Percentiles rank a stretch among this genome's conserved stretches.
phyloP scores from a whole-genome alignment of 192 early-diverging fungal genomes.

The Paraglomus occultum region DNA sequence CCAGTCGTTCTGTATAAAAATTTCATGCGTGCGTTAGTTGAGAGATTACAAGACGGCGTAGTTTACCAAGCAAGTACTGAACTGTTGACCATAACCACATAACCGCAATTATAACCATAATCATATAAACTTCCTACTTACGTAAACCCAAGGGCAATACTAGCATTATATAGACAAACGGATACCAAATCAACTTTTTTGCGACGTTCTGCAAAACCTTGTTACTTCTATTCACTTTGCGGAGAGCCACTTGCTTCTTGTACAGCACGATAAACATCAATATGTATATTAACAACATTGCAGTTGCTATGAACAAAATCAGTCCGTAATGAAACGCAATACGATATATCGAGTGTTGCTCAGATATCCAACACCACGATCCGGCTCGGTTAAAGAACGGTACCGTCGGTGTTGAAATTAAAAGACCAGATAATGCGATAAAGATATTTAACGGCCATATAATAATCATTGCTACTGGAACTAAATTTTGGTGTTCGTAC shows the following conservation, averaged over 20 bases:
- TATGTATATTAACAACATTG: not conserved
- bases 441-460: constrained; percentile 13
- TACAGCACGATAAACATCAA: not conserved
- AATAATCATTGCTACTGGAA: not conserved
- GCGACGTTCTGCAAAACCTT: not conserved
- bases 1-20: no score
- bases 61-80: no score
- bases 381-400: not conserved
- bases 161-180: not conserved
- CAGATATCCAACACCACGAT: constrained; percentile 3
- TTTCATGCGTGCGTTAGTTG: no score
- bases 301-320: not conserved
- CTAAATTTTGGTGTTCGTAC: constrained; percentile 12
- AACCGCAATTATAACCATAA: no score
- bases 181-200: constrained; percentile 18
- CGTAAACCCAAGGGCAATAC: not conserved
- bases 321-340: constrained; percentile 2
- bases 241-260: not conserved
- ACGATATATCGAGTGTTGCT: not conserved
- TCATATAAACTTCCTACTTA: no score
- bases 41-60: no score
- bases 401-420: not conserved
- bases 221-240: not conserved
- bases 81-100: no score
- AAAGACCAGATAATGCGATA: no score